A percentile compares a stretch with the other conserved stretches of the same genome.
Conservation (phyloP, 805 yeast genomes). For the Babjeviella inositovora region DNA sequence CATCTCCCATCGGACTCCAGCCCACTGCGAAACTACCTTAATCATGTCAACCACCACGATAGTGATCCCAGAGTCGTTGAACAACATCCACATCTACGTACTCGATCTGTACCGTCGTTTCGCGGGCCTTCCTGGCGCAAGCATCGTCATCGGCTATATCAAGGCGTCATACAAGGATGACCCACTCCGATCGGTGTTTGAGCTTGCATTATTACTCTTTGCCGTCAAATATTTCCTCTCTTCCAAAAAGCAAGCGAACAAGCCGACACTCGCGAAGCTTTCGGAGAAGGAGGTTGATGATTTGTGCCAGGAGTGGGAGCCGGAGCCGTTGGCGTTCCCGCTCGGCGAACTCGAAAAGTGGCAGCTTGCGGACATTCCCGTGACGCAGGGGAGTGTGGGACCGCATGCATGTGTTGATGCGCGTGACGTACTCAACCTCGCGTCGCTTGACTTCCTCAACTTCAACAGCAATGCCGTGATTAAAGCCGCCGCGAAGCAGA, state of each 20-base stretch:
- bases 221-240: conserved; percentile 76
- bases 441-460: conserved; percentile 58
- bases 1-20: too few relatives aligned
- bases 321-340: conserved; percentile 62
- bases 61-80: too few relatives aligned
- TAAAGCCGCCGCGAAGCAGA: conserved; percentile 32
- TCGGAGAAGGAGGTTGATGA: conserved; percentile 58
- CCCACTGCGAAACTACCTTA: too few relatives aligned
- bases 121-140: too few relatives aligned
- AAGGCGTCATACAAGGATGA: conserved; percentile 82
- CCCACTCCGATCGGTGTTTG: conserved; percentile 79
- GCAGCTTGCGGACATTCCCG: conserved; percentile 51
- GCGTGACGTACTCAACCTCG: conserved; percentile 39
- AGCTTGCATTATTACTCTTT: conserved; percentile 57
- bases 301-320: conserved; percentile 81
- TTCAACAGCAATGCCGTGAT: conserved; percentile 33
- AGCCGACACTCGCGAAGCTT: conserved; percentile 50
- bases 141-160: conserved; percentile 55
- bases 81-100: too few relatives aligned
- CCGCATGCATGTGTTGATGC: conserved; percentile 7
- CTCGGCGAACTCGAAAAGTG: conserved; percentile 35
- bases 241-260: conserved; percentile 61
- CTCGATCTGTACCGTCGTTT: too few relatives aligned
- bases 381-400: conserved; percentile 28
- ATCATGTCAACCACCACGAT: too few relatives aligned